Conservation (phyloP, 441 rosid genomes). For the Populus hybrid region DNA sequence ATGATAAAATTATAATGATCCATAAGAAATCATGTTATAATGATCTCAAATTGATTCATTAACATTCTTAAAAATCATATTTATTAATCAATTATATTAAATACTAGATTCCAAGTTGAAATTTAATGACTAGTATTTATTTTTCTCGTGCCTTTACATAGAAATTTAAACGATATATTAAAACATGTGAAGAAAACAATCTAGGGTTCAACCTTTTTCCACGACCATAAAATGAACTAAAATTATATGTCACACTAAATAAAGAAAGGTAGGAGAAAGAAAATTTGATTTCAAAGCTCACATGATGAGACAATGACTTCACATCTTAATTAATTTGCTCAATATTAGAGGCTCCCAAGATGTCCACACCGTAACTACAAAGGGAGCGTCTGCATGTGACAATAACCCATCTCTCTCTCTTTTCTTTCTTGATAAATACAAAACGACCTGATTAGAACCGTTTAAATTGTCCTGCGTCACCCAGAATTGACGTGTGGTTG, state of each 20-base stretch:
- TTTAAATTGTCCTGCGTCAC: slow-evolving; percentile 34
- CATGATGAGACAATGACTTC: neutral
- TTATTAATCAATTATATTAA: too few relatives aligned
- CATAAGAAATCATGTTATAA: too few relatives aligned
- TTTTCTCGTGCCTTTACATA: neutral
- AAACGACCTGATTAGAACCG: slow-evolving; percentile 28
- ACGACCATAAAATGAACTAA: neutral
- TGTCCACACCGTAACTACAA: neutral
- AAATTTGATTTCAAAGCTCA: neutral
- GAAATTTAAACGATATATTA: neutral
- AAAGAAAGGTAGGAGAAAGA: neutral
- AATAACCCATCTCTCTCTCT: neutral
- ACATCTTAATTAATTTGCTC: neutral
- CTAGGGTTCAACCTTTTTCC: neutral
- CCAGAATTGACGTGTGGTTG: slow-evolving; percentile 24
- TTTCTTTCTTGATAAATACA: neutral
- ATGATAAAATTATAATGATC: too few relatives aligned
- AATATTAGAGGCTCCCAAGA: neutral
- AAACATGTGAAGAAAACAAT: neutral
- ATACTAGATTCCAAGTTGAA: too few relatives aligned
- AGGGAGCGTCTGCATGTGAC: neutral
- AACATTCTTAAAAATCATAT: too few relatives aligned
- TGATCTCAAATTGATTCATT: too few relatives aligned
- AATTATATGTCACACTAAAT: neutral
- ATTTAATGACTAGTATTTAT: too few relatives aligned